Evolutionary conservation across 805 yeast genomes (phyloP).

Genomic region (Starmerella bacillaris): DNA sequence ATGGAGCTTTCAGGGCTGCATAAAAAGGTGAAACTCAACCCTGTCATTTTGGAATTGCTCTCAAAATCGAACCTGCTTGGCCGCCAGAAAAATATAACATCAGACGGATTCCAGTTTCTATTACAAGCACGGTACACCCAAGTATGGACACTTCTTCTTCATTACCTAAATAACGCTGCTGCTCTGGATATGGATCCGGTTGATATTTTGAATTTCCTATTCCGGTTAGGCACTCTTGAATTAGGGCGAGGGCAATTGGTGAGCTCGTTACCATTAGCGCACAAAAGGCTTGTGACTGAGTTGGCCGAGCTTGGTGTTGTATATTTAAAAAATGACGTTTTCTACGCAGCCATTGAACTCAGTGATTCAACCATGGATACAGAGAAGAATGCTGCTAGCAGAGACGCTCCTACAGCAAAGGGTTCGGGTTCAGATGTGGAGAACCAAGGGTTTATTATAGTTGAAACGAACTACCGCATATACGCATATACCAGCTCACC

Average conservation of each 20-base stretch:
- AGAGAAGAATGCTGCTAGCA: background rate
- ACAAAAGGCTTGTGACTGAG: slow-evolving; percentile 71
- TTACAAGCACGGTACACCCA: slow-evolving; percentile 86
- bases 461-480: slow-evolving; percentile 84
- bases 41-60: slow-evolving; percentile 45
- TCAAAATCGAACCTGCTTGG: slow-evolving; percentile 80
- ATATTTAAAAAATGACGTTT: slow-evolving; percentile 31
- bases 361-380: slow-evolving; percentile 33
- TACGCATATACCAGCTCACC: slow-evolving; percentile 92
- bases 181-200: slow-evolving; percentile 84
- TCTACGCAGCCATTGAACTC: slow-evolving; percentile 15
- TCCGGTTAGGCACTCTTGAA: slow-evolving; percentile 82
- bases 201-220: slow-evolving; percentile 82
- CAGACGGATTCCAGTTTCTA: slow-evolving; percentile 82
- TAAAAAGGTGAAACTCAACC: slow-evolving; percentile 4
- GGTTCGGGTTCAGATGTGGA: slow-evolving; percentile 38
- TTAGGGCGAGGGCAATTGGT: slow-evolving; percentile 72
- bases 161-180: slow-evolving; percentile 72
- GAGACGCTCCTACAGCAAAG: slow-evolving; percentile 31
- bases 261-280: slow-evolving; percentile 56
- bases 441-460: slow-evolving; percentile 49
- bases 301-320: slow-evolving; percentile 81
- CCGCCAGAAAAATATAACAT: slow-evolving; percentile 43
- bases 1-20: too few relatives aligned
- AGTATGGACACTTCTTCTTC: slow-evolving; percentile 79